These are phyloP conservation scores for Catenaria anguillulae DNA, from an alignment of 371 early-diverging fungal species.

Conservation along the genomic window DNA sequence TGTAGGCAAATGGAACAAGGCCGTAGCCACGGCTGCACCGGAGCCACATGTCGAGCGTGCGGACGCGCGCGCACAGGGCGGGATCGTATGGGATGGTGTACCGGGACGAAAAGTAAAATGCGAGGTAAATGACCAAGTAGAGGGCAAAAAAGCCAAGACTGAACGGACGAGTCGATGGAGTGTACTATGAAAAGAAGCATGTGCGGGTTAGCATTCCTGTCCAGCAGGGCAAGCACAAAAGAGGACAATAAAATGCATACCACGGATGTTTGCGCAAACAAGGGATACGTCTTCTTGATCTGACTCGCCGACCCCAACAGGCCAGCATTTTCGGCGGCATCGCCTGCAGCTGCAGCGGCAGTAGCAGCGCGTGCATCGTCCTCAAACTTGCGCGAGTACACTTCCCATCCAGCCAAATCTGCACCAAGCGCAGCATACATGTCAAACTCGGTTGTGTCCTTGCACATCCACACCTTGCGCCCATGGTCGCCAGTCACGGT, in stretches of 20 bases:
- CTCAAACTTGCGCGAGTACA: neutral
- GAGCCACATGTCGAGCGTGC: no score
- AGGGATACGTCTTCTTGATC: neutral
- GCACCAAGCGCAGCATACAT: neutral
- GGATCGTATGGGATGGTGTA: no score
- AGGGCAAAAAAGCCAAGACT: no score
- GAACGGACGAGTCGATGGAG: no score
- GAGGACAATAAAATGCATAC: neutral
- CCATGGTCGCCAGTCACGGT: no score
- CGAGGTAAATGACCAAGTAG: no score
- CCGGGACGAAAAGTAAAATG: no score
- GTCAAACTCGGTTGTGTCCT: neutral
- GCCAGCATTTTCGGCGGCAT: neutral
- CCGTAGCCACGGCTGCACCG: no score
- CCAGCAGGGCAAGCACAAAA: neutral
- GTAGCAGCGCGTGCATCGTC: no score
- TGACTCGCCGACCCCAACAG: neutral
- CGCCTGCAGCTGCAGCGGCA: neutral
- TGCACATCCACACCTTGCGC: neutral
- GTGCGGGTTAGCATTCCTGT: neutral
- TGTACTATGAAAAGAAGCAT: no score
- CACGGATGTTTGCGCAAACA: neutral
- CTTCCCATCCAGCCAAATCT: neutral
- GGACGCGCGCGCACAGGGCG: no score
- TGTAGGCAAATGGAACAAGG: no score